Evolutionary conservation across 2,329 filamentous ascomycete genomes (phyloP), one percentile per base, ranked within the genome.

Genomic region (Albophoma yamanashiensis): DNA sequence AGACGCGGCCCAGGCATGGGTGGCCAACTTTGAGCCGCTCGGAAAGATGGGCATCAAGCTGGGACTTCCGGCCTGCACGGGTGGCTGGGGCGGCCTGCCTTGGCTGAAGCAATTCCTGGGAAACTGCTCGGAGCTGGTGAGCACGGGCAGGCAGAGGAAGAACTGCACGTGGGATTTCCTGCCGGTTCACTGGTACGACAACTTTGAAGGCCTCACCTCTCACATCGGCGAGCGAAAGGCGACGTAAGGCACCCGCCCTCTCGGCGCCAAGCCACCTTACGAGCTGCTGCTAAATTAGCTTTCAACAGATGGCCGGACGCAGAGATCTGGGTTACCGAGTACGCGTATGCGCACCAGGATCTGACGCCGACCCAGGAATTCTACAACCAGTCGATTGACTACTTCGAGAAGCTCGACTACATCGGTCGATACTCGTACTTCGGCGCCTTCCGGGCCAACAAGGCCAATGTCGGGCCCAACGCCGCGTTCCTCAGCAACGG

Each of bases 241-340:
- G 11, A 67, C 67, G 72, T 76, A 70, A 62, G 73, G 69, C 22
- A n/a, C 11, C 20, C 11, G 15, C 14, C 20, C 38, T n/a, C n/a
- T n/a, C 38, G 17, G 25, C 17, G 25, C 3, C 27, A n/a, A 9
- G 8, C 27, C n/a, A 12, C 14, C 55, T 27, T 14, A 3, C 9
- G 25, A 31, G n/a, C 2, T 34, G 31, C 43, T 31, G n/a, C 50
- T 42, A 11, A 40, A n/a, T 39, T 11, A 39, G 7, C 7, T 40
- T 40, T 57, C 15, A 6, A 36, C 56, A 84, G 82, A 27, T 87
- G 84, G 70, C 85, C 84, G 11, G 79, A 82, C 62, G 76, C 78
- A 40, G 78, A 81, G 4, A 83, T 92, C 62, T 93, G 89, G 90
- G 78, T 93, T 14, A 93, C 90, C 34, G 90, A 94, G 73, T 92